Evolutionary conservation across 2,329 filamentous ascomycete species (phyloP), one percentile per base, ranked within the genome.

Genomic region (Arthrobotrys megalospora): DNA sequence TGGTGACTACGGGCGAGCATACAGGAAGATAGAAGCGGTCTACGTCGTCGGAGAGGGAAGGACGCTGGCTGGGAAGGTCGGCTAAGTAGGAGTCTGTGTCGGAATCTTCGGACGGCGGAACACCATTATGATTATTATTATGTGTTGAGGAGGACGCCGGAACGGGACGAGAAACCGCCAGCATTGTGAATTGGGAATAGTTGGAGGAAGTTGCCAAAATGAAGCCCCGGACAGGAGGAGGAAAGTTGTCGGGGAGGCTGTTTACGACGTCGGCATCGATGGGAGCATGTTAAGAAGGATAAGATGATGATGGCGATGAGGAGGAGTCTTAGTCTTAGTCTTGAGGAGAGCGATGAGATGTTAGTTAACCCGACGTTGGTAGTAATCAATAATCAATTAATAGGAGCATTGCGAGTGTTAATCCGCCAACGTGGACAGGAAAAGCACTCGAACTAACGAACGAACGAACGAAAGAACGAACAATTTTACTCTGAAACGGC

Each of bases 21-120:
- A 78, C 63, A 34, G 75, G 75, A 19, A 78, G 75, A 50, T 78
- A 78, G 62, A 78, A 78, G 28, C 67, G 75, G 53, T 79, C 76
- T 32, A 58, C 52, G 34, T 64, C 68, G 36, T 76, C 72, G 19
- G 68, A 75, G 38, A 79, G 47, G 4, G 69, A 75, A 36, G 68
- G 76, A 12, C 76, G 68, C 64, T 60, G 58, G 62, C 62, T 67
- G 28, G 62, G 52, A 19, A 55, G 14, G 60, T 73, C 76, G 36
- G 10, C 43, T 10, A 65, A 38, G 16, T 66, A 52, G 32, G 69
- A 62, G n/a, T 77, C 58, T 50, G 48, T 12, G 55, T 62, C 36
- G 36, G 63, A 34, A 38, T 62, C 58, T 43, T 64, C 47, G 24
- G 21, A n/a, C 65, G 34, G 28, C 38, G 34, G 24, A 52, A 48